Base-by-base conservation (phyloP, 1,284 basidiomycete genomes). In the Jaminaea rosea region DNA sequence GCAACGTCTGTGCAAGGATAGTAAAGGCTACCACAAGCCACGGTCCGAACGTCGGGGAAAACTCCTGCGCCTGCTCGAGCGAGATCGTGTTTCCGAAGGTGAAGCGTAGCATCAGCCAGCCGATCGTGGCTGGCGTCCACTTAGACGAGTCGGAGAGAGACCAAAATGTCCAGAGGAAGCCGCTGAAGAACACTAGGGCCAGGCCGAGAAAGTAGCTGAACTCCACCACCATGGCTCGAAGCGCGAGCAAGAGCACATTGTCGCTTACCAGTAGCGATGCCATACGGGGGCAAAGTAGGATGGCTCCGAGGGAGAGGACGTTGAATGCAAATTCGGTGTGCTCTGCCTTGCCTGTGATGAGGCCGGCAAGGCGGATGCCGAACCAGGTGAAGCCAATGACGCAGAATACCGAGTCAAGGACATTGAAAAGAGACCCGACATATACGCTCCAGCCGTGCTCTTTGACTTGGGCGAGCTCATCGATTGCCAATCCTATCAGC, bases 391-490 rank as follows among this genome's bases (percentile, higher is more conserved):
- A 53, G 36, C 69, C 68, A 50, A 75, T 69, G 26, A 72, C 53
- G 45, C 76, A 67, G 34, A 36, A 17, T 21, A 46, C 53, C 34
- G 34, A 28, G 53, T 53, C 54, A 42, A 55, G 47, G 3, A 60
- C 67, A 5, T 58, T 75, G 59, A 74, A 70, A 13, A 74, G 55
- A 11, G 68, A 67, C n/a, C 59, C 58, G n/a, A 65, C 47, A 53
- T 72, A 75, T 82, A 86, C 84, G 80, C 81, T 83, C 48, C 93
- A 81, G 0, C 91, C 90, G 68, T 91, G 90, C 72, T 94, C 91
- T 70, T 93, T 87, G 82, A 93, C 87, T 2, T 89, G 85, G 8
- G 91, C 91, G 11, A 91, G 77, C 72, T 92, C 93, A 73, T 96
- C 91, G 4, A 96, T 78, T 0, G 86, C 83, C 73, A 94, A 94